A percentile compares a stretch with the other conserved stretches of the same genome.
These are phyloP conservation scores for Xylaria scruposa DNA, from an alignment of 495 filamentous ascomycete genomes.

Conservation along the genomic window DNA sequence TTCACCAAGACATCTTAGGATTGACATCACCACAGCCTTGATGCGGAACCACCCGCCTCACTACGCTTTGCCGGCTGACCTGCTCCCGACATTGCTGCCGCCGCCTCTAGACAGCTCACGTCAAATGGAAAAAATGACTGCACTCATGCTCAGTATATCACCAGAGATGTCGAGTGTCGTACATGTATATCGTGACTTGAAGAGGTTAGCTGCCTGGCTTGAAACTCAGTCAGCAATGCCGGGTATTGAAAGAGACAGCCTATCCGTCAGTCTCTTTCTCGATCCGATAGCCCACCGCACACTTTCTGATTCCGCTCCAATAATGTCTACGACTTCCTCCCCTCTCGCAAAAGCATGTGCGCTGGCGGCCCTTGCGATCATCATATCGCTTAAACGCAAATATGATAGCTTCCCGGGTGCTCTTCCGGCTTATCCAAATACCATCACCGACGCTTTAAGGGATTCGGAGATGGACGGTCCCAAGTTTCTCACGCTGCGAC, in stretches of 20 bases:
- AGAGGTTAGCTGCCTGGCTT: conserved; percentile 27
- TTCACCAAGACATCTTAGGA: conserved; percentile 28
- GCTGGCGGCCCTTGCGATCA: conserved; percentile 28
- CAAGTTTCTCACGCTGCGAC: conserved; percentile 17
- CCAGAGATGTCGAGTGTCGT: conserved; percentile 29
- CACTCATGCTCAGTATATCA: conserved; percentile 28
- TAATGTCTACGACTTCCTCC: conserved; percentile 15
- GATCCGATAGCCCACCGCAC: conserved; percentile 29
- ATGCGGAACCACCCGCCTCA: conserved; percentile 26
- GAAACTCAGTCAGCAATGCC: conserved; percentile 19
- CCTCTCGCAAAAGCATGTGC: conserved; percentile 22
- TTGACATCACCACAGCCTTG: conserved; percentile 29
- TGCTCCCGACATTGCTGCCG: conserved; percentile 27
- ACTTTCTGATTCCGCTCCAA: conserved; percentile 23
- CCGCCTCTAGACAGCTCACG: background rate
- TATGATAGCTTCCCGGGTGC: conserved; percentile 26
- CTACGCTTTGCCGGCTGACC: conserved; percentile 30
- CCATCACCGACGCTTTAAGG: conserved; percentile 24
- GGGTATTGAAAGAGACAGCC: conserved; percentile 25
- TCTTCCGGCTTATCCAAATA: conserved; percentile 24
- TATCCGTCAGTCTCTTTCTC: conserved; percentile 30
- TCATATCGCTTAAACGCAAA: conserved; percentile 26
- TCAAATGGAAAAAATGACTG: conserved; percentile 17
- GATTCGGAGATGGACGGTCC: conserved; percentile 13
- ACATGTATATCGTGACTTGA: conserved; percentile 24